Percentiles rank a stretch among this genome's conserved stretches.
These are phyloP conservation scores for Rhynchospora breviuscula DNA, from an alignment of 176 grass and related monocot genomes.

Conservation along the genomic window DNA sequence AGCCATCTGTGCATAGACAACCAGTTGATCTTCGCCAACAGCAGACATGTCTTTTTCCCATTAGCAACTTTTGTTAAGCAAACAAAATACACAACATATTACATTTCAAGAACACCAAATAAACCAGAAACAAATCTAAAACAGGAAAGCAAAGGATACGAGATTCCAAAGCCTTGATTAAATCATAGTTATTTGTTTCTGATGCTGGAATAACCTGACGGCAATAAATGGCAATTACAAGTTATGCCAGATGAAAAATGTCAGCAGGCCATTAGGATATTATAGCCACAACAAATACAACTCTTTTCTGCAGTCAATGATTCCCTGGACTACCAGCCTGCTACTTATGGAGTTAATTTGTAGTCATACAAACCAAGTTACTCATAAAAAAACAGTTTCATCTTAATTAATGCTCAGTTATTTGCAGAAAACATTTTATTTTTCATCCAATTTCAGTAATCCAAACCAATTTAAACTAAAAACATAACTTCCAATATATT, in stretches of 20 bases:
- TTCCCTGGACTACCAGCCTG: too few species aligned
- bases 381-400: not conserved
- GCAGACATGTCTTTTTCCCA: constrained; percentile 54
- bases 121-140: not conserved
- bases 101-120: not conserved
- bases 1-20: constrained; percentile 88
- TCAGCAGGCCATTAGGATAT: not conserved
- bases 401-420: not conserved
- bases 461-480: not conserved
- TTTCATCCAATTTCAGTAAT: not conserved
- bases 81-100: constrained; percentile 12
- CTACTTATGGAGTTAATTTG: not conserved
- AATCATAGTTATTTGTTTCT: constrained; percentile 52
- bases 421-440: not conserved
- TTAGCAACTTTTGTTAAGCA: constrained; percentile 28
- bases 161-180: constrained; percentile 71
- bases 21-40: constrained; percentile 66
- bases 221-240: constrained; percentile 2
- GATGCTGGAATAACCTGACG: constrained; percentile 63
- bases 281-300: not conserved
- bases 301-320: too few species aligned
- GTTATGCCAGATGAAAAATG: not conserved
- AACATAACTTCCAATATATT: not conserved
- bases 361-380: not conserved
- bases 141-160: constrained; percentile 52